These are phyloP conservation scores for Suillus lakei DNA, from an alignment of 768 basidiomycete genomes.

Conservation along the genomic window DNA sequence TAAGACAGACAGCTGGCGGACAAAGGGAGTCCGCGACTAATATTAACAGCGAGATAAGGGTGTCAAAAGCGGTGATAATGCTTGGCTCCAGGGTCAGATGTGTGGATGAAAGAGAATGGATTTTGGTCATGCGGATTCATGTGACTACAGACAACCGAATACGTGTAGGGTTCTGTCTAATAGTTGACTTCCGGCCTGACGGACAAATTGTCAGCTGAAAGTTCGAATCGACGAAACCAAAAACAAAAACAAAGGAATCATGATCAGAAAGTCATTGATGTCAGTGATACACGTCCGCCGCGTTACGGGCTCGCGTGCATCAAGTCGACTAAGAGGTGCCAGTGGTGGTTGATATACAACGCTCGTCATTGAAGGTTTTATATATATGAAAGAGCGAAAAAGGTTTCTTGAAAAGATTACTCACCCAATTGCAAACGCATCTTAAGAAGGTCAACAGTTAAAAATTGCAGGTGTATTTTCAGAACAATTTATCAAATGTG, in stretches of 20 bases:
- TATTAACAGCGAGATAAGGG: conserved; percentile 6
- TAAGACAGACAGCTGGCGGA: conserved; percentile 6
- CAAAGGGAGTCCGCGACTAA: not conserved
- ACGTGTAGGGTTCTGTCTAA: not conserved
- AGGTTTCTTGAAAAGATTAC: not conserved
- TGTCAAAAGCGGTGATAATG: not conserved
- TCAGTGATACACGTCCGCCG: conserved; percentile 65
- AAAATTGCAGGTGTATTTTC: not conserved
- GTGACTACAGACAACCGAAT: not conserved
- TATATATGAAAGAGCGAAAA: not conserved
- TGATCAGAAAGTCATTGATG: conserved; percentile 71
- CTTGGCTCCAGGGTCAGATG: too few relatives aligned
- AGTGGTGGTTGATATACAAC: conserved; percentile 75
- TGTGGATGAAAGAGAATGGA: not conserved
- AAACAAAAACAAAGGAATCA: conserved; percentile 9
- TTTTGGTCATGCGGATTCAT: not conserved
- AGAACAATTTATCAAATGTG: not conserved
- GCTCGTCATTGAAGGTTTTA: conserved; percentile 63
- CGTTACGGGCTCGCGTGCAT: conserved; percentile 40
- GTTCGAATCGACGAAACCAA: not conserved
- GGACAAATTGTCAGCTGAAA: conserved; percentile 21
- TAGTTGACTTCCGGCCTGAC: not conserved
- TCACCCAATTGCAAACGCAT: not conserved
- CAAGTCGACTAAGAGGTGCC: conserved; percentile 95
- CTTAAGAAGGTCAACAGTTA: not conserved